Percentiles rank a stretch among this genome's conserved stretches.
Conservation (phyloP, 306 rosid species). For the Senna tora region DNA sequence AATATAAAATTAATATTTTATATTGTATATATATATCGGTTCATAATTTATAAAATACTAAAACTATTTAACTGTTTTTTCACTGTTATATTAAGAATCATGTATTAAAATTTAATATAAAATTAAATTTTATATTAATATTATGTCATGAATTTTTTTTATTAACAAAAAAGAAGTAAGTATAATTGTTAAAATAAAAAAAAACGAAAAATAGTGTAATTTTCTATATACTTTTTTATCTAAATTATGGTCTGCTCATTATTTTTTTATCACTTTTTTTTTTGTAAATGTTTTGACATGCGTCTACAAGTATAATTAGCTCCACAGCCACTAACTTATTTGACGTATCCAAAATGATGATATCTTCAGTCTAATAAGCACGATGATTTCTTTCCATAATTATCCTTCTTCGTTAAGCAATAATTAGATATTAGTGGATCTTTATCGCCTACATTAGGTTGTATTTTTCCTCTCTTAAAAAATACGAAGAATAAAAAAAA, state of each 20-base stretch:
- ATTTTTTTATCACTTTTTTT: neutral
- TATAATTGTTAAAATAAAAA: no score
- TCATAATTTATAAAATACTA: no score
- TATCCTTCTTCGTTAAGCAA: neutral
- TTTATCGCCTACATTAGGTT: neutral
- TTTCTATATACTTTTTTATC: neutral
- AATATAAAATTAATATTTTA: no score
- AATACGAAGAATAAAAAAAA: no score
- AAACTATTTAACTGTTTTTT: no score
- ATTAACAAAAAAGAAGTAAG: no score
- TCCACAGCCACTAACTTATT: neutral
- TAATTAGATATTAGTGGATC: neutral
- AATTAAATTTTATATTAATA: no score
- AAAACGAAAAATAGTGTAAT: no score
- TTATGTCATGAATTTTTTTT: no score
- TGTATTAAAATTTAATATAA: no score
- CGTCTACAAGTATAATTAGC: neutral
- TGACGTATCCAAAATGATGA: conserved; percentile 18
- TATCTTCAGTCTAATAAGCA: neutral
- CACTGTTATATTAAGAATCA: no score
- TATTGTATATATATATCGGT: no score
- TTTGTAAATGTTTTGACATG: neutral
- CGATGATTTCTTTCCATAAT: neutral
- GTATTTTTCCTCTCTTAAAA: neutral
- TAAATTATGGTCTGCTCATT: neutral